Conservation (phyloP, 768 basidiomycete genomes). For the Phaeotremella skinneri region DNA sequence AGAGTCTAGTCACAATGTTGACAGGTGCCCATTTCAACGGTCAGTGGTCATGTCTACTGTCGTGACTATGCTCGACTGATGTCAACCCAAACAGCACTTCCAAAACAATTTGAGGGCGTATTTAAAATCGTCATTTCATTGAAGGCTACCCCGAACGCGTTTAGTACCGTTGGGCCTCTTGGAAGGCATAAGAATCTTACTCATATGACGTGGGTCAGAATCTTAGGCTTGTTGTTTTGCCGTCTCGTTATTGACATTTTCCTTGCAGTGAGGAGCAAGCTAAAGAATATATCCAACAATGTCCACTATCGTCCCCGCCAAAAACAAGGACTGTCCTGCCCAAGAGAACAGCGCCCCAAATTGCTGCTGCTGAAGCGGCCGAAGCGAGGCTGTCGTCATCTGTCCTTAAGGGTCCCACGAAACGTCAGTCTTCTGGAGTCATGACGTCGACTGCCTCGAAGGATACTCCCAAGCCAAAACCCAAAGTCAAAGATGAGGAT, state of each 20-base stretch:
- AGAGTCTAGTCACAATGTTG: background rate
- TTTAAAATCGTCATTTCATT: background rate
- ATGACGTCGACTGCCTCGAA: background rate
- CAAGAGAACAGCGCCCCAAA: background rate
- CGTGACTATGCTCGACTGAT: background rate
- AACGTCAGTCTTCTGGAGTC: background rate
- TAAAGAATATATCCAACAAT: background rate
- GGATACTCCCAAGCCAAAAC: background rate
- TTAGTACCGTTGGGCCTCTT: no score
- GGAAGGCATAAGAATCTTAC: no score
- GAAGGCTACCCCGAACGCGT: no score
- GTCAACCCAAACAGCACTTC: background rate
- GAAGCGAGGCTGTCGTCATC: background rate
- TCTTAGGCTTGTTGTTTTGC: background rate
- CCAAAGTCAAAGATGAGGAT: slow-evolving; percentile 14
- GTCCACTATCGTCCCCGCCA: no score
- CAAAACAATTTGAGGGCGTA: no score
- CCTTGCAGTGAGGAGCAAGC: background rate
- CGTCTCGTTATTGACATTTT: background rate
- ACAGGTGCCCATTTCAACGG: background rate
- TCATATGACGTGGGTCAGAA: background rate
- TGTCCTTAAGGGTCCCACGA: background rate
- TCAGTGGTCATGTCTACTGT: background rate
- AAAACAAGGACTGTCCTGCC: background rate
- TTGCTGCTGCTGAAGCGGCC: background rate